phyloP scores from a whole-genome alignment of 2,329 filamentous ascomycete genomes.

The Penicillium expansum region DNA sequence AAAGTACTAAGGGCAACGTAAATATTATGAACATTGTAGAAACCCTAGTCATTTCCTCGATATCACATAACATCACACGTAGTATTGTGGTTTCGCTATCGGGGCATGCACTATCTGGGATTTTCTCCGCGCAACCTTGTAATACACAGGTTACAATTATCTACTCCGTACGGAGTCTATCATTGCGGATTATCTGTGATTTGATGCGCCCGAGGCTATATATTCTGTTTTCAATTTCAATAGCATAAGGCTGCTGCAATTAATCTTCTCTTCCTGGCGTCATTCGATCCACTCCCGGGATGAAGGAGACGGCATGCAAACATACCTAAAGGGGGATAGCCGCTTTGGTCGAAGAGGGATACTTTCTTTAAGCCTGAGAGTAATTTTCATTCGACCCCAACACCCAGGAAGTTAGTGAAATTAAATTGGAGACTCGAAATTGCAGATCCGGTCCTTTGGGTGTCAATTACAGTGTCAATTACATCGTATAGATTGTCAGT shows the following conservation, averaged over 20 bases:
- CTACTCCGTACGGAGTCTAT: too few species aligned
- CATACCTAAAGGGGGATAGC: not conserved
- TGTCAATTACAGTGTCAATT: not conserved
- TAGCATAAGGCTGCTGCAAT: conserved; percentile 1
- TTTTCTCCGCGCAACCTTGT: not conserved
- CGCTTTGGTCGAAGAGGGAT: not conserved
- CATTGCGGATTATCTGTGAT: not conserved
- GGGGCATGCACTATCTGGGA: not conserved
- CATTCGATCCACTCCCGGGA: conserved; percentile 1
- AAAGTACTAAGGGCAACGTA: not conserved
- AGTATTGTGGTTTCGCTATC: not conserved
- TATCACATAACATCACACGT: not conserved
- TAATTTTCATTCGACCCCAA: not conserved
- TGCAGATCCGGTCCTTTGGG: not conserved
- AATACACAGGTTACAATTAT: not conserved
- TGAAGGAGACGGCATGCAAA: conserved; percentile 5
- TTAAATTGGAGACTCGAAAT: not conserved
- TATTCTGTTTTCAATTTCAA: not conserved
- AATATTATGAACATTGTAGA: not conserved
- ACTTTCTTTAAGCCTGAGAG: not conserved
- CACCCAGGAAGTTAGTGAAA: not conserved
- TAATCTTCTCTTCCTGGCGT: conserved; percentile 6
- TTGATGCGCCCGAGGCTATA: not conserved
- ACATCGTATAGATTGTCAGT: not conserved
- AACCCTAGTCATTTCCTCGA: not conserved